Percentiles rank a stretch among this genome's conserved stretches.
Conservation (phyloP, 2,329 filamentous ascomycete genomes). For the Didymella exigua region DNA sequence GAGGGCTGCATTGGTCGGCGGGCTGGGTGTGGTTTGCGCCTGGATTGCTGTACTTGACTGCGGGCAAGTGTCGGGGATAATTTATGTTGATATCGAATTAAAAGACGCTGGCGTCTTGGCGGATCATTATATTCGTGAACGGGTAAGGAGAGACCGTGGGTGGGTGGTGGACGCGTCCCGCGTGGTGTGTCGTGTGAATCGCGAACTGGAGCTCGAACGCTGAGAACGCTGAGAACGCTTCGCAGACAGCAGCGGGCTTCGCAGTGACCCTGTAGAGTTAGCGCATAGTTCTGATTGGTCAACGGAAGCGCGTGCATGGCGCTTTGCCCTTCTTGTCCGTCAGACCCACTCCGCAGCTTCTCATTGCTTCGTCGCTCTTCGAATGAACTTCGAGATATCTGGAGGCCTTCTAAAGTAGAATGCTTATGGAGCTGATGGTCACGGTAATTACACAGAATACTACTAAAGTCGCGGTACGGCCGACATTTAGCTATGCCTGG, state of each 20-base stretch:
- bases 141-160: slow-evolving; percentile 29
- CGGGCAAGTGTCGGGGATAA: slow-evolving; percentile 23
- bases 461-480: no score
- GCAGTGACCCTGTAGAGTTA: slow-evolving; percentile 11
- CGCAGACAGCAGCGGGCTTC: slow-evolving; percentile 12
- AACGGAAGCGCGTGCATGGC: neutral
- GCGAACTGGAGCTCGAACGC: slow-evolving; percentile 33
- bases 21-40: slow-evolving; percentile 27
- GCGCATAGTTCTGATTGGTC: slow-evolving; percentile 5
- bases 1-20: slow-evolving; percentile 35
- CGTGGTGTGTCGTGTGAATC: slow-evolving; percentile 33
- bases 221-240: slow-evolving; percentile 16
- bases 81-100: slow-evolving; percentile 29
- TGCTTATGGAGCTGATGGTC: no score
- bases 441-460: no score
- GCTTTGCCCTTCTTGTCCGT: neutral
- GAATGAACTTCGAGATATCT: neutral
- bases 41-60: slow-evolving; percentile 14
- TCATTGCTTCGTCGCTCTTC: slow-evolving; percentile 5
- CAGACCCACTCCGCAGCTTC: slow-evolving; percentile 1
- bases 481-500: no score
- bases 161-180: slow-evolving; percentile 39
- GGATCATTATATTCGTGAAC: slow-evolving; percentile 41
- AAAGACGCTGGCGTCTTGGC: slow-evolving; percentile 25
- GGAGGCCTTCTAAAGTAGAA: no score